Evolutionary conservation across 805 yeast species (phyloP).

Genomic region (Debaryomyces castellii): DNA sequence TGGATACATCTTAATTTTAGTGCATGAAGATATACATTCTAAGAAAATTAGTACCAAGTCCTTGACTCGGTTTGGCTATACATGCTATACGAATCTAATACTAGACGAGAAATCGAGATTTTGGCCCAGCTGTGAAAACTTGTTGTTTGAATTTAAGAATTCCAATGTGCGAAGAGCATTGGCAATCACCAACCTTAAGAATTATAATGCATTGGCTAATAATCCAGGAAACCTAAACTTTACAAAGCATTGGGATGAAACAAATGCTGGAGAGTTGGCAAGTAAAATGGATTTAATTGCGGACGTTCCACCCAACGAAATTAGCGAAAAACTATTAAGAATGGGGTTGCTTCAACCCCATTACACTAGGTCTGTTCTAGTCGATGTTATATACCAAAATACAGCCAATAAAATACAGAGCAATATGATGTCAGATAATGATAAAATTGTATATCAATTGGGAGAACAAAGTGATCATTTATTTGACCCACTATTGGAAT

Average conservation of each 20-base stretch:
- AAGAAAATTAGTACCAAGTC: slow-evolving; percentile 52
- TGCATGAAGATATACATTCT: slow-evolving; percentile 48
- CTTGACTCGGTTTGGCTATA: slow-evolving; percentile 65
- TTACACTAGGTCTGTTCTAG: slow-evolving; percentile 48
- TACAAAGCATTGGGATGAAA: slow-evolving; percentile 65
- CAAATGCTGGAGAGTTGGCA: slow-evolving; percentile 80
- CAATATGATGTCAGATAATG: slow-evolving; percentile 60
- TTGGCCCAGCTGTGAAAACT: slow-evolving; percentile 76
- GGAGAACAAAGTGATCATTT: slow-evolving; percentile 87
- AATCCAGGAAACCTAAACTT: slow-evolving; percentile 31
- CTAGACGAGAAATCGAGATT: slow-evolving; percentile 62
- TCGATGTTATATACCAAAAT: slow-evolving; percentile 74
- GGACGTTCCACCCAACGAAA: slow-evolving; percentile 49
- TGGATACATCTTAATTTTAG: slow-evolving; percentile 46
- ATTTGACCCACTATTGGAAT: slow-evolving; percentile 87
- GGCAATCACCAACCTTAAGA: slow-evolving; percentile 70
- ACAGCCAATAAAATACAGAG: slow-evolving; percentile 33
- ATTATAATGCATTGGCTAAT: slow-evolving; percentile 58
- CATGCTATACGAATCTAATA: slow-evolving; percentile 57
- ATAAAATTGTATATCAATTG: slow-evolving; percentile 68
- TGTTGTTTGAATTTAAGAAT: slow-evolving; percentile 45
- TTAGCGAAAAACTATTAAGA: slow-evolving; percentile 58
- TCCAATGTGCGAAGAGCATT: slow-evolving; percentile 70
- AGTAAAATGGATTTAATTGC: slow-evolving; percentile 58
- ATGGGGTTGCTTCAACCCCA: slow-evolving; percentile 58